Evolutionary conservation across 208 protist genomes (phyloP).

Genomic region (Borovskyia barvae): DNA sequence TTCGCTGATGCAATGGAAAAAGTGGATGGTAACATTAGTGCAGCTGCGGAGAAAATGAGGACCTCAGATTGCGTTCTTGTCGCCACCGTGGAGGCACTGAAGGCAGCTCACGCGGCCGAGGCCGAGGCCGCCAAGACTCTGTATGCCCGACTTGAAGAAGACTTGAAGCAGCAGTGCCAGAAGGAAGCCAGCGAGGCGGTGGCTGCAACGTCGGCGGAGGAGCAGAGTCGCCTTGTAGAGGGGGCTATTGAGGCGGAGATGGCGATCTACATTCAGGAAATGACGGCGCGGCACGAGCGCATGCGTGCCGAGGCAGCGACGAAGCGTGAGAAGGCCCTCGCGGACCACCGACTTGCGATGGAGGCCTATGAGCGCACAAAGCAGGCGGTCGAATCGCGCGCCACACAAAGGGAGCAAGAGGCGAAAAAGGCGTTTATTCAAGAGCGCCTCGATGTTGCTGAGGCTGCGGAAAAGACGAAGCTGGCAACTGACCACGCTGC

Average conservation of each 20-base stretch:
- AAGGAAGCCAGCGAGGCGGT: slow-evolving; percentile 28
- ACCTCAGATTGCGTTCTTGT: too few species aligned
- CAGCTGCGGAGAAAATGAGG: background rate
- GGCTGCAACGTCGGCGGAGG: slow-evolving; percentile 13
- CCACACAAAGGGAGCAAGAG: slow-evolving; percentile 30
- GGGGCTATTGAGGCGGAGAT: slow-evolving; percentile 57
- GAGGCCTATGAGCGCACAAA: slow-evolving; percentile 41
- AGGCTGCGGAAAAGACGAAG: slow-evolving; percentile 29
- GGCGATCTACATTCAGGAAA: slow-evolving; percentile 44
- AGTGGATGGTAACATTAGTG: slow-evolving; percentile 1
- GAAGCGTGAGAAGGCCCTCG: slow-evolving; percentile 43
- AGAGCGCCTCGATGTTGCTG: slow-evolving; percentile 24
- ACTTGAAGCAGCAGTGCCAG: slow-evolving; percentile 34
- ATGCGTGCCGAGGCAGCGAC: slow-evolving; percentile 40
- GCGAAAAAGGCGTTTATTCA: slow-evolving; percentile 44
- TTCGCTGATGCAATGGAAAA: background rate
- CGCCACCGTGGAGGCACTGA: slow-evolving; percentile 20
- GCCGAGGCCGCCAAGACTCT: slow-evolving; percentile 15
- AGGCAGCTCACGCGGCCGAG: slow-evolving; percentile 27
- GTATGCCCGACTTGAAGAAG: slow-evolving; percentile 42
- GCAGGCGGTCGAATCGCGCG: slow-evolving; percentile 24
- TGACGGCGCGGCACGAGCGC: slow-evolving; percentile 31
- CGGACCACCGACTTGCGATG: slow-evolving; percentile 39
- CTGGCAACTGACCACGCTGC: slow-evolving; percentile 30
- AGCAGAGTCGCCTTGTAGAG: slow-evolving; percentile 31